phyloP scores from a whole-genome alignment of 164 flowering plant species.

The Piper betle region DNA sequence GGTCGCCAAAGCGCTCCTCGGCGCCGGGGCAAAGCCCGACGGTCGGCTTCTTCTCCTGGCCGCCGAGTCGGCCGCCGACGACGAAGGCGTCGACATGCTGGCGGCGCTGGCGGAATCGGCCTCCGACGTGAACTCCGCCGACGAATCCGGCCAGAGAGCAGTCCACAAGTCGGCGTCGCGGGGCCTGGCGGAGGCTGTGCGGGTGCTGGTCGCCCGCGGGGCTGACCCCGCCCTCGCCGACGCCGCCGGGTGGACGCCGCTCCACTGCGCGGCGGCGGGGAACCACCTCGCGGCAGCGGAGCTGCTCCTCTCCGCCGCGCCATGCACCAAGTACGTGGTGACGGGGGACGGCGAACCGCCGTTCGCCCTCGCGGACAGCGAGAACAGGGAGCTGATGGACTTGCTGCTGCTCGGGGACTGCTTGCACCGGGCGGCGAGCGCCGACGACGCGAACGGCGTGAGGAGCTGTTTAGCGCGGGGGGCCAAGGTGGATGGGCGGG shows the following conservation, averaged over 20 bases:
- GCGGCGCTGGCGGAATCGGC: slow-evolving; percentile 15
- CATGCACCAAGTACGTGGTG: slow-evolving; percentile 27
- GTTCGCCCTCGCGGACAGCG: slow-evolving; percentile 35
- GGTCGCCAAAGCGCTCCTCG: slow-evolving; percentile 6
- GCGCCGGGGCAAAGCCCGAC: slow-evolving; percentile 21
- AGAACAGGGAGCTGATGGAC: slow-evolving; percentile 30
- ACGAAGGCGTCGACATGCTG: slow-evolving; percentile 37
- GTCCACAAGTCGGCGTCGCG: slow-evolving; percentile 40
- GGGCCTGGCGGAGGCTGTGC: slow-evolving; percentile 35
- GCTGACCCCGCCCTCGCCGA: slow-evolving; percentile 28
- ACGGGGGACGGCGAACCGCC: slow-evolving; percentile 46
- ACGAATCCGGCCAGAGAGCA: slow-evolving; percentile 36
- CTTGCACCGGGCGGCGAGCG: slow-evolving; percentile 43
- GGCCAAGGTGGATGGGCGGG: slow-evolving; percentile 37
- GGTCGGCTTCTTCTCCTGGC: slow-evolving; percentile 36
- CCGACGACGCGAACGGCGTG: slow-evolving; percentile 34
- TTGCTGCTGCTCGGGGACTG: slow-evolving; percentile 32
- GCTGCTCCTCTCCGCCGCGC: slow-evolving; percentile 20
- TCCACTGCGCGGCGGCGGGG: slow-evolving; percentile 45
- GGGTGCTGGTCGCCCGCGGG: slow-evolving; percentile 27
- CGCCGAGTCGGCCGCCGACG: slow-evolving; percentile 32
- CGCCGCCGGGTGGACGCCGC: slow-evolving; percentile 39
- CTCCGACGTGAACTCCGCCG: slow-evolving; percentile 20
- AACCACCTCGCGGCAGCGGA: slow-evolving; percentile 39
- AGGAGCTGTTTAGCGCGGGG: slow-evolving; percentile 46